A percentile compares a stretch with the other conserved stretches of the same genome.
Conservation (phyloP, 2,329 filamentous ascomycete genomes). For the Teratosphaeria gauchensis region DNA sequence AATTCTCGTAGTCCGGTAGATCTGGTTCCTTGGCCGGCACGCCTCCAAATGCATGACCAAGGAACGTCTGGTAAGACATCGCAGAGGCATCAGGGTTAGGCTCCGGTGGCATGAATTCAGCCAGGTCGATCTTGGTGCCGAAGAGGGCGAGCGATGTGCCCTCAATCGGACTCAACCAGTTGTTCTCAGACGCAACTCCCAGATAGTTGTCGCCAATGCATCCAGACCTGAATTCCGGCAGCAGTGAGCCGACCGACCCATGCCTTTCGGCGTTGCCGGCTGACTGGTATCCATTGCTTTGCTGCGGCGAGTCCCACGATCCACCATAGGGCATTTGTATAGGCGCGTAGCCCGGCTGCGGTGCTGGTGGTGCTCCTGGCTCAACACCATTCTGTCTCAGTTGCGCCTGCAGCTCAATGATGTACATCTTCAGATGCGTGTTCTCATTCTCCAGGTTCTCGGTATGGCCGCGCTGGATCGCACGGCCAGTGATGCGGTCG, state of each 20-base stretch:
- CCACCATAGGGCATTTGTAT: background rate
- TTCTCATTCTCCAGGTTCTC: conserved; percentile 67
- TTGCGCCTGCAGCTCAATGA: conserved; percentile 59
- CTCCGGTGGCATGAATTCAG: conserved; percentile 59
- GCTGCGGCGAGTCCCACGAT: background rate
- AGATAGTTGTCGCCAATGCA: conserved; percentile 54
- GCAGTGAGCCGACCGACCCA: conserved; percentile 12
- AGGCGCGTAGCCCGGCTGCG: background rate
- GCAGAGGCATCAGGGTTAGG: conserved; percentile 50
- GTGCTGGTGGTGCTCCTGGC: conserved; percentile 23
- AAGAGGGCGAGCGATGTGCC: conserved; percentile 69
- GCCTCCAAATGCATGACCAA: conserved; percentile 52
- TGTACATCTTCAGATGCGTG: conserved; percentile 54
- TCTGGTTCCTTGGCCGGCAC: conserved; percentile 46
- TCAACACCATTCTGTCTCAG: conserved; percentile 53
- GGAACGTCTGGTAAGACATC: conserved; percentile 62
- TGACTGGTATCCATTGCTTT: background rate
- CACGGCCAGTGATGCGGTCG: conserved; percentile 74
- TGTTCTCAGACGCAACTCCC: conserved; percentile 53
- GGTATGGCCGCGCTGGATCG: conserved; percentile 67
- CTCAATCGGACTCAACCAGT: conserved; percentile 61
- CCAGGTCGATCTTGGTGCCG: conserved; percentile 69
- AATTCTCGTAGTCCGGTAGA: conserved; percentile 53
- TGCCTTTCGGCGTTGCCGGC: conserved; percentile 6
- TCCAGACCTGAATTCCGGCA: conserved; percentile 39